Conservation (phyloP, 805 yeast species). For the Myxozyma monticola region DNA sequence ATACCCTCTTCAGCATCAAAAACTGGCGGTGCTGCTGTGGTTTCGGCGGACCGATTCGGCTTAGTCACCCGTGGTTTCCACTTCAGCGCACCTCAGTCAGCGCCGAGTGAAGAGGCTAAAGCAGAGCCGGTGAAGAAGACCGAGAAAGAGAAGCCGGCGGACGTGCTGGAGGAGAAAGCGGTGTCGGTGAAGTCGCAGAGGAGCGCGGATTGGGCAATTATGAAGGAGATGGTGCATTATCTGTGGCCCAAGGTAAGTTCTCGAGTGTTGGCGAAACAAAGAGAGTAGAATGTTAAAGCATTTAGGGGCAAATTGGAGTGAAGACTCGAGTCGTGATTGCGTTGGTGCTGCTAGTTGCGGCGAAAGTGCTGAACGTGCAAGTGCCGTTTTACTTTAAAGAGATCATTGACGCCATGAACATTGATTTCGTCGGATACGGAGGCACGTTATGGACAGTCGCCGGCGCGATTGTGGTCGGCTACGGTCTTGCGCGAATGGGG, state of each 20-base stretch:
- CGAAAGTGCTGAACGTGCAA: constrained; percentile 87
- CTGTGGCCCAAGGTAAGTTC: constrained; percentile 67
- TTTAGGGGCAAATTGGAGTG: constrained; percentile 56
- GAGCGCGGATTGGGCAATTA: constrained; percentile 43
- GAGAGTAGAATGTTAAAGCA: not conserved
- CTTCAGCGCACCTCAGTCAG: no score
- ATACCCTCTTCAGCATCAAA: no score
- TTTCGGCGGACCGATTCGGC: no score
- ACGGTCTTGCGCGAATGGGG: constrained; percentile 93
- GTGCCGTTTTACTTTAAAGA: constrained; percentile 92
- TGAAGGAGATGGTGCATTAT: constrained; percentile 63
- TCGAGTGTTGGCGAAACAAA: not conserved
- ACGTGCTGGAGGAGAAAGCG: constrained; percentile 20
- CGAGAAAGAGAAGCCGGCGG: not conserved
- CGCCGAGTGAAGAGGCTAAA: not conserved
- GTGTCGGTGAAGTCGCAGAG: constrained; percentile 19
- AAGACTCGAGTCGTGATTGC: constrained; percentile 77
- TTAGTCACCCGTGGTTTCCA: no score
- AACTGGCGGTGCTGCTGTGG: no score
- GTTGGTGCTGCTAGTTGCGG: constrained; percentile 65
- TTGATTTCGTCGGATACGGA: constrained; percentile 76
- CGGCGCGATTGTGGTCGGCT: constrained; percentile 72
- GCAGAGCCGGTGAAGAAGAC: constrained; percentile 1
- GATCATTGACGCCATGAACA: constrained; percentile 88
- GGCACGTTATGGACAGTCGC: constrained; percentile 64